Base-by-base conservation (phyloP, 768 basidiomycete species). In the Tricholoma furcatifolium region DNA sequence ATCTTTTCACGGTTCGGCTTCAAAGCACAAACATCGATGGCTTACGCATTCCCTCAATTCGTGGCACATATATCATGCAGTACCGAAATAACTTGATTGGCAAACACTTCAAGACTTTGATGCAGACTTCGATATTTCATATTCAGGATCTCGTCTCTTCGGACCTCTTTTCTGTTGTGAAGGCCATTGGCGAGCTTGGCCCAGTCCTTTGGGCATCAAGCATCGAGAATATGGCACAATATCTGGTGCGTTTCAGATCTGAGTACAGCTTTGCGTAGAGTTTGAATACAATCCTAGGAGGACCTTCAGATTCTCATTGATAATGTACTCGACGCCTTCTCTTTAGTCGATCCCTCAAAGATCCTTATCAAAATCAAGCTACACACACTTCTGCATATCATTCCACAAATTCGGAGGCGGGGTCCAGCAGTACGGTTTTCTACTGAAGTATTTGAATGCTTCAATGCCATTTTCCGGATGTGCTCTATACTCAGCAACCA, bases 401-500 rank as follows among this genome's bases (percentile, higher is more conserved):
- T 40, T 1, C 60, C 67, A 7, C 67, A 72, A 46, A 61, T 68
- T n/a, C 27, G 24, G 0, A 53, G 60, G 0, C 68, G 62, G 39
- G 68, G 70, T 4, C 70, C 70, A 1, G 49, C 62, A 0, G 60
- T 72, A 9, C 48, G 60, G 0, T 48, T 46, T 27, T 58, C 67
- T 2, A 70, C 70, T 0, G 69, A 71, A 32, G 53, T 58, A 1
- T 75, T 68, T 47, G 73, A 76, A 47, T 69, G 66, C 47, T 75
- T 60, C 44, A 75, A 76, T 57, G 68, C 66, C 0, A 56, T 76
- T 8, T 74, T 75, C 45, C 65, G 67, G 0, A 27, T 67, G 0
- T 70, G 68, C 43, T 68, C 64, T 4, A 53, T 75, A 8, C 56
- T 67, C 11, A 64, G 62, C 6, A 76, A 76, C 45, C 74, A 71